Evolutionary conservation across 2,329 filamentous ascomycete genomes (phyloP), one percentile per base, ranked within the genome.

Genomic region (Penicillium sp.): DNA sequence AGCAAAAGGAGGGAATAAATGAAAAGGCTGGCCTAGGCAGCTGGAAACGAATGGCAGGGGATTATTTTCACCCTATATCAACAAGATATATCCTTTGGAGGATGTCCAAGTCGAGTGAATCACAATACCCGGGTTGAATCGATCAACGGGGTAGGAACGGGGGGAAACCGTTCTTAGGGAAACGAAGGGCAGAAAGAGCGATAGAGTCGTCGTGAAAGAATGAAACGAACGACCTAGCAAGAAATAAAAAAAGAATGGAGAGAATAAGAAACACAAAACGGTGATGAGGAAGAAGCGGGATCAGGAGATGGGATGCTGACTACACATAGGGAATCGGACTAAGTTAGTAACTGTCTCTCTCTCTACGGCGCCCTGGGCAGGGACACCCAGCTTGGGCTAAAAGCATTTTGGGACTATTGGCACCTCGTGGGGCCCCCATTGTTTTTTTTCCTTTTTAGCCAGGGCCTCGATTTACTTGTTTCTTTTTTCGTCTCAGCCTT

Each of bases 131-230:
- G 53, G 57, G 62, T 61, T 63, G 61, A 63, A 58, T 60, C 58
- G 59, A 63, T 65, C 62, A 65, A 65, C 62, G 52, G 58, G 52
- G 44, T 45, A 55, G 34, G 51, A 59, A 57, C 54, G 56, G 57
- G 57, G 47, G 51, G 47, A 61, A 60, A 63, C 61, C 58, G 66
- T 59, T 61, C 62, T 47, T 38, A 45, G 56, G 67, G 70, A 74
- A 71, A 69, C 66, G 70, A 70, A 70, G 57, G 27, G 48, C 18
- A 59, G 59, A 63, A 65, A 59, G 59, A 65, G 74, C 74, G 70
- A 69, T 71, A 71, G 68, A 69, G 72, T 68, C 70, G 75, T 76
- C 76, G 76, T 78, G 70, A 80, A 80, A 69, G 78, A 80, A 77
- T 79, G 77, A 74, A 78, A 78, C 77, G 74, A 74, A 63, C 71